Evolutionary conservation across 805 yeast genomes (phyloP).

Genomic region (Lachancea fermentati): DNA sequence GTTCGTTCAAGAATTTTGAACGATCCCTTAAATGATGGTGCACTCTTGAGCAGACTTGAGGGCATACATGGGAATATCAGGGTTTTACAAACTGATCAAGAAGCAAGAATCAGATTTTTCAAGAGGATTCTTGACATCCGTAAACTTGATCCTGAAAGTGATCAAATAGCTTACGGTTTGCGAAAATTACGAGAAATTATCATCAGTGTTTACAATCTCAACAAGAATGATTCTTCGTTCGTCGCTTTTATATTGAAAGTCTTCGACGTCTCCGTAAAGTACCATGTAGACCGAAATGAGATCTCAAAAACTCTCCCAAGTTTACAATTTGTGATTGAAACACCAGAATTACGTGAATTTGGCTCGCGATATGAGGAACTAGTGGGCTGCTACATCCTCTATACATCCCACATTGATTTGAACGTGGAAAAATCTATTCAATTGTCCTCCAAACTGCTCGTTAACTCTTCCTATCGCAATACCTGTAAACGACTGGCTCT

Average conservation of each 20-base stretch:
- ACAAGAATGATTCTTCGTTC: slow-evolving; percentile 13
- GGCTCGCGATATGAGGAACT: slow-evolving; percentile 2
- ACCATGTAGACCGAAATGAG: slow-evolving; percentile 11
- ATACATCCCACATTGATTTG: slow-evolving; percentile 18
- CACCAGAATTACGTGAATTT: slow-evolving; percentile 5
- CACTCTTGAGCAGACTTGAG: slow-evolving; percentile 58
- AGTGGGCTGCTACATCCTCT: slow-evolving; percentile 12
- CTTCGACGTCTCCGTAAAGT: slow-evolving; percentile 16
- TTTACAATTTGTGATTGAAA: slow-evolving; percentile 1
- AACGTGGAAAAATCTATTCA: slow-evolving; percentile 14
- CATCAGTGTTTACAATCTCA: slow-evolving; percentile 14
- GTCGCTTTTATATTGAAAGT: slow-evolving; percentile 14
- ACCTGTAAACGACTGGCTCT: slow-evolving; percentile 7
- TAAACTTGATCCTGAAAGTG: slow-evolving; percentile 14
- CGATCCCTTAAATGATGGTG: slow-evolving; percentile 35
- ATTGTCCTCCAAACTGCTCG: neutral
- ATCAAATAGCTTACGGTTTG: slow-evolving; percentile 31
- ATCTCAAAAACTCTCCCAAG: slow-evolving; percentile 6
- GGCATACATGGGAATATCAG: slow-evolving; percentile 31
- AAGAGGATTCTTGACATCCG: slow-evolving; percentile 28
- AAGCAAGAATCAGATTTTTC: slow-evolving; percentile 39
- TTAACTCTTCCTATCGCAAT: neutral
- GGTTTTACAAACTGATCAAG: slow-evolving; percentile 38
- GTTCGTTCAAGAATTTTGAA: slow-evolving; percentile 20
- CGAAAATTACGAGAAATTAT: slow-evolving; percentile 25